Base-by-base conservation (phyloP, 2,329 filamentous ascomycete genomes). In the Curvularia spicifera region DNA sequence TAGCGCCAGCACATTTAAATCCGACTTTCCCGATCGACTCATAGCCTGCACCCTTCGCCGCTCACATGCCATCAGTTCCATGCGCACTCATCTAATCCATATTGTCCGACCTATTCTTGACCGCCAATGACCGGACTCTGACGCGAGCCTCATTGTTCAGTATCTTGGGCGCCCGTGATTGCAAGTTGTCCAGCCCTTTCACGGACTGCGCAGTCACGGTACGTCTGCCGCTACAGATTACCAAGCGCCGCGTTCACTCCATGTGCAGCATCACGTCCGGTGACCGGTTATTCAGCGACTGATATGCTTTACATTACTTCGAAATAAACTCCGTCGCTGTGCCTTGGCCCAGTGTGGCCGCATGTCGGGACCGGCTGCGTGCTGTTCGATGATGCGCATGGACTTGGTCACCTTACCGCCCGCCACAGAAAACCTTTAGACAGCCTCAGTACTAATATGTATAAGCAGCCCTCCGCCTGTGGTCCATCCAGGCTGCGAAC, bases 361-460 rank as follows among this genome's bases (percentile, higher is more conserved):
- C 26, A 37, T 54, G 37, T 12, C 62, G 60, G 61, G 61, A 57
- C 18, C 63, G 63, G 61, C 54, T 64, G 61, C 43, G 39, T 31
- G 47, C 45, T 48, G 46, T 33, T 39, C 31, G 51, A 47, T n/a
- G 12, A 37, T 47, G 48, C 50, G 33, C 35, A 40, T 48, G 15
- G 47, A 33, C 43, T 39, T 39, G 59, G 50, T 51, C 35, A 31
- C 48, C 35, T 60, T 64, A 48, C 63, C 61, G 63, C 40, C 52
- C 53, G 46, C 42, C 35, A 50, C 29, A 24, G 53, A 51, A 22
- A 39, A 33, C 37, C 48, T 18, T 43, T 40, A 20, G 3, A 28
- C 51, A 7, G 33, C n/a, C 18, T 12, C 44, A 42, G 7, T 24
- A 24, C 24, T 35, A 9, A 4, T 31, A 31, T 7, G 28, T 31